phyloP scores from a whole-genome alignment of 768 basidiomycete genomes.

The Pluteus cervinus region DNA sequence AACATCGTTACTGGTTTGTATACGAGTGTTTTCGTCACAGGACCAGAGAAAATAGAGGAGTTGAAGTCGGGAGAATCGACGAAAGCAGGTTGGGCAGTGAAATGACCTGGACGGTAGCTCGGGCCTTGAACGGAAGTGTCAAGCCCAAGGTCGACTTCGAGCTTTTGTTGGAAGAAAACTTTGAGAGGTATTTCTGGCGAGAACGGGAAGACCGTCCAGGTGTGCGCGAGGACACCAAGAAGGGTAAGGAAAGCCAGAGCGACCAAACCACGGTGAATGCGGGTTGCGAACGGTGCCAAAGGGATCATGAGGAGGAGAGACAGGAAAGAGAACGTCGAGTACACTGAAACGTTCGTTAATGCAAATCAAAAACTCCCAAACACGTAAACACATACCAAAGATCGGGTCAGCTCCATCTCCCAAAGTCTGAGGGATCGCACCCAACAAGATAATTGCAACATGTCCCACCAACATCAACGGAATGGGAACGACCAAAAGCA shows the following conservation, averaged over 20 bases:
- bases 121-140: slow-evolving; percentile 42
- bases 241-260: slow-evolving; percentile 31
- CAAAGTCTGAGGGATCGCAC: slow-evolving; percentile 21
- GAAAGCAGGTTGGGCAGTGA: too few relatives aligned
- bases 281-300: slow-evolving; percentile 57
- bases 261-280: slow-evolving; percentile 28
- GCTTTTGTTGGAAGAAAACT: slow-evolving; percentile 68
- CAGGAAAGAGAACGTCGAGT: slow-evolving; percentile 51
- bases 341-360: slow-evolving; percentile 2
- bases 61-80: too few relatives aligned
- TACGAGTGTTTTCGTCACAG: slow-evolving; percentile 14
- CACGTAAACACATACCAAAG: slow-evolving; percentile 33
- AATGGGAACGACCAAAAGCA: slow-evolving; percentile 19
- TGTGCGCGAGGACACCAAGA: slow-evolving; percentile 34
- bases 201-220: slow-evolving; percentile 55
- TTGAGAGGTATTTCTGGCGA: slow-evolving; percentile 56
- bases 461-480: slow-evolving; percentile 22
- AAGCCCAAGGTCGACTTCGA: too few relatives aligned
- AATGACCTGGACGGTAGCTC: too few relatives aligned
- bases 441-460: slow-evolving; percentile 18
- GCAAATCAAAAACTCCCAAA: slow-evolving; percentile 4
- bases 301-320: slow-evolving; percentile 51
- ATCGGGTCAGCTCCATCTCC: slow-evolving; percentile 26
- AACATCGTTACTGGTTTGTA: slow-evolving; percentile 43
- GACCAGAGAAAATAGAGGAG: slow-evolving; percentile 16